These are phyloP conservation scores for Nectriaceae sp. DNA, from an alignment of 2,329 filamentous ascomycete species.

Conservation along the genomic window DNA sequence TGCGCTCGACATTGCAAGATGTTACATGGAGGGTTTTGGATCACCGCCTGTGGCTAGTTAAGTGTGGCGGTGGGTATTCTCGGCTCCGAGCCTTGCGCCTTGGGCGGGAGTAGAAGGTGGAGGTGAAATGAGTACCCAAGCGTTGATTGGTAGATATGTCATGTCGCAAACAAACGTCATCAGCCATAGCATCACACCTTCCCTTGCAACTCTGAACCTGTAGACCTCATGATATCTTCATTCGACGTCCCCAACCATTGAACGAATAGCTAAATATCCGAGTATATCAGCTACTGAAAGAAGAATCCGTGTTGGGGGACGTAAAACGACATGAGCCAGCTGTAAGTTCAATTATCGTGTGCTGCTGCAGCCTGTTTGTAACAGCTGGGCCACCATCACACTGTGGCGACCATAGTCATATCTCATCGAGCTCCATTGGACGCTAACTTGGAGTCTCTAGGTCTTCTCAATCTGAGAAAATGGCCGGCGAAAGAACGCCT, in stretches of 20 bases:
- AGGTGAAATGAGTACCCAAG: constrained; percentile 1
- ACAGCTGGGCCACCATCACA: too few species aligned
- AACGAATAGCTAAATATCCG: too few species aligned
- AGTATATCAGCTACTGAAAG: too few species aligned
- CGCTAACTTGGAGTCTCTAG: constrained; percentile 3
- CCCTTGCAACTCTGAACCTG: background rate
- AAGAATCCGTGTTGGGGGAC: too few species aligned
- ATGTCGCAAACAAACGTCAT: constrained; percentile 24
- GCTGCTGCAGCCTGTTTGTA: too few species aligned
- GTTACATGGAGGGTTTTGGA: too few species aligned
- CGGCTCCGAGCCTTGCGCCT: background rate
- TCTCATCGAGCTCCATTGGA: too few species aligned
- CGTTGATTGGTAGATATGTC: constrained; percentile 18
- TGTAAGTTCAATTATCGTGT: too few species aligned
- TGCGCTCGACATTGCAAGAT: too few species aligned
- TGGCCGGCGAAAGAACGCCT: constrained; percentile 61
- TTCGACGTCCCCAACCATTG: background rate
- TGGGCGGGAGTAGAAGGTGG: background rate
- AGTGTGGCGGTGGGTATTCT: background rate
- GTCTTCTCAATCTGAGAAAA: constrained; percentile 30
- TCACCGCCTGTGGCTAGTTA: too few species aligned
- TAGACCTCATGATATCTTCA: background rate
- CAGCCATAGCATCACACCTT: constrained; percentile 25
- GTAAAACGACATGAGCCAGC: too few species aligned
- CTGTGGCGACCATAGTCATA: too few species aligned